Conservation (phyloP, 1,139 yeast species). For the Geotrichum klebahnii region DNA sequence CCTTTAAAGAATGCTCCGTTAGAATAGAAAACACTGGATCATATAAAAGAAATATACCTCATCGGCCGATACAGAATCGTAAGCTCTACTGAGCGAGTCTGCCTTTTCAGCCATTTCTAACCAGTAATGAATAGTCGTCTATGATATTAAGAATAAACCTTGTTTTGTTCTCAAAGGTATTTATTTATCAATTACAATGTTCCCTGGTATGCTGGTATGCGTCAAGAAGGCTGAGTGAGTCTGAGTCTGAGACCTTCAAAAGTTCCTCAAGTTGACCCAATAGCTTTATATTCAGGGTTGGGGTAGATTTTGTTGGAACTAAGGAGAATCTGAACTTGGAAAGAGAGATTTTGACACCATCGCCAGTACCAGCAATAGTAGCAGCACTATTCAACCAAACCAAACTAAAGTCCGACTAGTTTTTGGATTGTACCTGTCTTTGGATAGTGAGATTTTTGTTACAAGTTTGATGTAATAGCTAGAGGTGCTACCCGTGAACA, state of each 20-base stretch:
- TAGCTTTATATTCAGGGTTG: background rate
- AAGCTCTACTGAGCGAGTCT: background rate
- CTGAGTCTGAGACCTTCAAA: too few relatives aligned
- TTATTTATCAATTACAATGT: too few relatives aligned
- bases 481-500: background rate
- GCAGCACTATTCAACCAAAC: background rate
- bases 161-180: too few relatives aligned
- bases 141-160: too few relatives aligned
- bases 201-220: too few relatives aligned
- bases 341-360: background rate
- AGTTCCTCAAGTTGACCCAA: too few relatives aligned
- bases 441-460: background rate
- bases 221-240: too few relatives aligned
- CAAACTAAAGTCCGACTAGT: background rate
- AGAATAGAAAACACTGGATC: background rate
- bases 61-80: constrained; percentile 6
- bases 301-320: background rate
- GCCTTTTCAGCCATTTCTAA: constrained; percentile 8
- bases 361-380: too few relatives aligned
- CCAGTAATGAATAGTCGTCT: background rate
- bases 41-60: constrained; percentile 11
- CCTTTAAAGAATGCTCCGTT: constrained; percentile 19
- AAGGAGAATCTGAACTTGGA: background rate
- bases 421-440: background rate
- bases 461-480: background rate